A percentile compares a stretch with the other conserved stretches of the same genome.
These are phyloP conservation scores for Marasmius tenuissimus DNA, from an alignment of 1,284 basidiomycete genomes.

Conservation along the genomic window DNA sequence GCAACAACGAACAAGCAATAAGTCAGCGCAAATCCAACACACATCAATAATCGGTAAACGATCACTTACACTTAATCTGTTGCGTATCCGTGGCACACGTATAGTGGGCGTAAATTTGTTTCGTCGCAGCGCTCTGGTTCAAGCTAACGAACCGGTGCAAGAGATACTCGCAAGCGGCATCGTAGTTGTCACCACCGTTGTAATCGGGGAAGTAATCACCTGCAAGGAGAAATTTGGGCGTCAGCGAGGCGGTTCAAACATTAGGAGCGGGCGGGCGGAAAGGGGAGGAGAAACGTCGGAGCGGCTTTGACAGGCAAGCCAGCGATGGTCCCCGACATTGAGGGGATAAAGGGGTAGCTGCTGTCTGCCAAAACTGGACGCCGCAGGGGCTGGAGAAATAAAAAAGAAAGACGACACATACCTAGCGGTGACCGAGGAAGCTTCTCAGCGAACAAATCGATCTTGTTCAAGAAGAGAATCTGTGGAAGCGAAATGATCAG, in stretches of 20 bases:
- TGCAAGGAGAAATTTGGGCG: slow-evolving; percentile 27
- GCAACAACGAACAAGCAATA: neutral
- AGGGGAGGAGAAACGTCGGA: neutral
- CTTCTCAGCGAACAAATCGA: slow-evolving; percentile 95
- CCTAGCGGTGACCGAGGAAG: slow-evolving; percentile 82
- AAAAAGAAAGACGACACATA: slow-evolving; percentile 25
- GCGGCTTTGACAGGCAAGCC: neutral
- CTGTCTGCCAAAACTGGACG: neutral
- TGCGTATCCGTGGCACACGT: slow-evolving; percentile 90
- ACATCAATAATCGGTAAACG: neutral
- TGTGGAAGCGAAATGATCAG: slow-evolving; percentile 24
- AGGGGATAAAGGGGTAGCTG: neutral
- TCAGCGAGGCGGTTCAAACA: neutral
- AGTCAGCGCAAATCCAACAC: neutral
- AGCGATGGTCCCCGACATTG: neutral
- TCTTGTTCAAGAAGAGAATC: slow-evolving; percentile 94
- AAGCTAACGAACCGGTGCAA: slow-evolving; percentile 85
- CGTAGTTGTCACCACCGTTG: slow-evolving; percentile 80
- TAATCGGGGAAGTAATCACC: slow-evolving; percentile 90
- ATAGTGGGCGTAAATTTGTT: slow-evolving; percentile 88
- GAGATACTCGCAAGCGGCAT: slow-evolving; percentile 83
- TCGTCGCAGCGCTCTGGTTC: slow-evolving; percentile 85
- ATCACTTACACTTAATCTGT: slow-evolving; percentile 78
- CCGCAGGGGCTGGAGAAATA: neutral
- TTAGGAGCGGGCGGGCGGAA: neutral